These are phyloP conservation scores for Claviceps sp. DNA, from an alignment of 2,329 filamentous ascomycete species.

Conservation along the genomic window DNA sequence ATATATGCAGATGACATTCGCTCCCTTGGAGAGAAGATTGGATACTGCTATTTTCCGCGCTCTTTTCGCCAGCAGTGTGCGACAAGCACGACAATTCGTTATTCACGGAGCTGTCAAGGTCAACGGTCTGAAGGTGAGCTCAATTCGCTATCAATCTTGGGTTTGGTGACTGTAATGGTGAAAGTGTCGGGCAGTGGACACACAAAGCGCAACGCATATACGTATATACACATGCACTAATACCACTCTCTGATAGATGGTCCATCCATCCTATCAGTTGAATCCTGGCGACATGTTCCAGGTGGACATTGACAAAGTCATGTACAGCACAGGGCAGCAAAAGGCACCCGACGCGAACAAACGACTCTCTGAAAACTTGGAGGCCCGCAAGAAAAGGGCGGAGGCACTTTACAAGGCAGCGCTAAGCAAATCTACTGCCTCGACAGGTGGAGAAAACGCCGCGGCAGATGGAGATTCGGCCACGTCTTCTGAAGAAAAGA, in stretches of 20 bases:
- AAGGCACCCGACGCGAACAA: slow-evolving; percentile 33
- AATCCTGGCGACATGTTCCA: slow-evolving; percentile 99
- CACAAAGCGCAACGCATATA: background rate
- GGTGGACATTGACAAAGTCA: slow-evolving; percentile 76
- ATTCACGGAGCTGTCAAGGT: slow-evolving; percentile 88
- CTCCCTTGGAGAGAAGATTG: slow-evolving; percentile 76
- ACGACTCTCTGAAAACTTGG: slow-evolving; percentile 14
- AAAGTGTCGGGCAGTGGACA: background rate
- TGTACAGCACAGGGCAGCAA: slow-evolving; percentile 70
- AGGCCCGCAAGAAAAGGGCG: slow-evolving; percentile 15
- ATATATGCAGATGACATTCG: slow-evolving; percentile 94
- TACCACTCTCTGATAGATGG: slow-evolving; percentile 49
- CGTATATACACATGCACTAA: slow-evolving; percentile 1
- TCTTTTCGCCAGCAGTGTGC: slow-evolving; percentile 82
- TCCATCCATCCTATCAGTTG: slow-evolving; percentile 78
- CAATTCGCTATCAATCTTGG: background rate
- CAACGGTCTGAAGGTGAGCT: slow-evolving; percentile 79
- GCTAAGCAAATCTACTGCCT: slow-evolving; percentile 6
- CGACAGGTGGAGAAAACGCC: slow-evolving; percentile 6
- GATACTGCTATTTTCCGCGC: slow-evolving; percentile 93
- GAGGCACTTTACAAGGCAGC: slow-evolving; percentile 12
- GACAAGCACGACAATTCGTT: slow-evolving; percentile 89
- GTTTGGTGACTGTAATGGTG: background rate
- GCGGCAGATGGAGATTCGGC: slow-evolving; percentile 6
- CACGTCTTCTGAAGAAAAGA: slow-evolving; percentile 1